Base-by-base conservation (phyloP, 2,329 filamentous ascomycete species). In the Colletotrichum musae region DNA sequence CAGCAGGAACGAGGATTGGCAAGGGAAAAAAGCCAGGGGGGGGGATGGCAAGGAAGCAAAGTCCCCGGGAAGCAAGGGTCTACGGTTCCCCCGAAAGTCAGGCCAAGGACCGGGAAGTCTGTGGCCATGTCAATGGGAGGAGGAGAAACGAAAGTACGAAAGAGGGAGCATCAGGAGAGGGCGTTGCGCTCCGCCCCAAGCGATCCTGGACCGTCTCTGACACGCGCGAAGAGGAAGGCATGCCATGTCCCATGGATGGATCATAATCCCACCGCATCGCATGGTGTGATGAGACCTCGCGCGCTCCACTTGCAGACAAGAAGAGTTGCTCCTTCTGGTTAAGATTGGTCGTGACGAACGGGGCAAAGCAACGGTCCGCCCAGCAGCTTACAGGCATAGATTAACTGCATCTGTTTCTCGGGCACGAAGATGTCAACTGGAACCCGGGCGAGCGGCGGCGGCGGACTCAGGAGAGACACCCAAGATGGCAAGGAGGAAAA, bases 1-100 rank as follows among this genome's bases (percentile, higher is more conserved):
- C 18, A 36, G 43, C 51, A 66, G 51, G 36, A 61, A 66, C 67
- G n/a, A 28, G 26, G 50, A 18, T 54, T 28, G 54, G 24, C 24
- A 58, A 24, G 21, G 21, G 3, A 18, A 32, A 41, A 45, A n/a
- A 10, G n/a, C 32, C 6, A 59, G n/a, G 50, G 53, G 54, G 45
- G 50, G 61, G 9, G n/a, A 12, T 18, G 18, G 47, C 47, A 50
- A 21, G n/a, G 18, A 36, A 36, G 7, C 32, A 36, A 36, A 36
- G 32, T 36, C 32, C 32, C 32, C n/a, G 18, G 5, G 16, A 43
- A 50, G 47, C 47, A 50, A 50, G 21, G 47, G 47, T 9, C 10
- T 5, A 18, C 18, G 6, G 47, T 43, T 43, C 41, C 41, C 41
- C 41, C 21, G 21, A 12, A n/a, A 50, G 18, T n/a, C 47, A 50